phyloP scores from a whole-genome alignment of 2,329 filamentous ascomycete genomes.

The Arthrobotrys sinensis region DNA sequence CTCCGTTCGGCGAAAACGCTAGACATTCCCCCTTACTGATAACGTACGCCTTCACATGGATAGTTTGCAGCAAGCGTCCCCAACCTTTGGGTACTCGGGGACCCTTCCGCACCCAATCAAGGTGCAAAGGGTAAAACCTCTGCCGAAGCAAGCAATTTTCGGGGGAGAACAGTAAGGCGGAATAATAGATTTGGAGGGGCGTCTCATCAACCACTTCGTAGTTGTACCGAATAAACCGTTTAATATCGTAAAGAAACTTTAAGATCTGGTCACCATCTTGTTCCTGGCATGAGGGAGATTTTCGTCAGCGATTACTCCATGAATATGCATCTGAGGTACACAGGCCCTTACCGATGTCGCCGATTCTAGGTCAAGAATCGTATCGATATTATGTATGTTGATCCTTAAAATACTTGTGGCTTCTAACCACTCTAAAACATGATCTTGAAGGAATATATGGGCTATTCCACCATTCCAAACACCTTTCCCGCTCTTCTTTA shows the following conservation, averaged over 20 bases:
- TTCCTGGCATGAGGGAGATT: not conserved
- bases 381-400: not conserved
- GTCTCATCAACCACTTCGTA: not conserved
- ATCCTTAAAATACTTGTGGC: slow-evolving; percentile 5
- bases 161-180: slow-evolving; percentile 33
- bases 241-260: slow-evolving; percentile 11
- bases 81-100: slow-evolving; percentile 43
- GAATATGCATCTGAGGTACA: not conserved
- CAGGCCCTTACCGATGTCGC: not conserved
- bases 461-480: not conserved
- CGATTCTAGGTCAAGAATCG: slow-evolving; percentile 6
- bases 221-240: slow-evolving; percentile 55
- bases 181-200: slow-evolving; percentile 36
- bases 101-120: slow-evolving; percentile 56
- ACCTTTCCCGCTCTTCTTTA: not conserved
- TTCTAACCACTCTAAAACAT: slow-evolving; percentile 27
- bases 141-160: not conserved
- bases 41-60: too few species aligned
- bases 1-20: not conserved
- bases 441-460: slow-evolving; percentile 15
- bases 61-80: not conserved
- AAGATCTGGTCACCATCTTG: not conserved
- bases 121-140: slow-evolving; percentile 43
- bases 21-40: too few species aligned
- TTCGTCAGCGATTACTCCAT: not conserved